Percentiles rank a stretch among this genome's conserved stretches.
Conservation (phyloP, 495 filamentous ascomycete genomes). For the Echria macrotheca region DNA sequence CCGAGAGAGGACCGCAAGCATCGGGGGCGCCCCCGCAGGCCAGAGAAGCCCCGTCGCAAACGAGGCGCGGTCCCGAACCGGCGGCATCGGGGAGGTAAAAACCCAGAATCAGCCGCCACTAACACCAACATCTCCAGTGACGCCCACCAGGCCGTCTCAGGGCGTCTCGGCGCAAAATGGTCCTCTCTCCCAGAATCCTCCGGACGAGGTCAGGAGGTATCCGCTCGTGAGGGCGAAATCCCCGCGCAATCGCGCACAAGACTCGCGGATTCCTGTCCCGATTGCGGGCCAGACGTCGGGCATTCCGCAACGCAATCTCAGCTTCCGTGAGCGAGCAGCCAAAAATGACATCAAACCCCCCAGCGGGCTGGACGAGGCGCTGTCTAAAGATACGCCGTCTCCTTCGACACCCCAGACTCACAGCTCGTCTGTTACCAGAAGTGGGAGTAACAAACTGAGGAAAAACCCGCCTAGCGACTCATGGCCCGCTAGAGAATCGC, state of each 20-base stretch:
- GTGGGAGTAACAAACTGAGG: slow-evolving; percentile 43
- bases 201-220: slow-evolving; percentile 29
- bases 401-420: slow-evolving; percentile 23
- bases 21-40: slow-evolving; percentile 7
- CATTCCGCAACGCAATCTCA: slow-evolving; percentile 43
- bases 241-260: slow-evolving; percentile 23
- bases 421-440: slow-evolving; percentile 29
- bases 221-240: slow-evolving; percentile 20
- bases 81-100: neutral
- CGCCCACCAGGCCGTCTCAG: slow-evolving; percentile 17
- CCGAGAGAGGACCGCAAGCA: slow-evolving; percentile 43
- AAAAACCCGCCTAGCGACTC: slow-evolving; percentile 40
- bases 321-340: slow-evolving; percentile 45
- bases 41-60: slow-evolving; percentile 16
- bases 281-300: slow-evolving; percentile 19
- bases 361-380: slow-evolving; percentile 19
- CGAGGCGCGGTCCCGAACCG: slow-evolving; percentile 20
- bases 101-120: neutral
- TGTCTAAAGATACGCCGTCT: slow-evolving; percentile 14
- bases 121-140: slow-evolving; percentile 11
- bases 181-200: slow-evolving; percentile 33
- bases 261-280: slow-evolving; percentile 23
- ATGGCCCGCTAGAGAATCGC: slow-evolving; percentile 28
- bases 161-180: slow-evolving; percentile 15
- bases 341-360: slow-evolving; percentile 31